Conservation (phyloP, 176 grass and related monocot species). For the Pharus latifolius region DNA sequence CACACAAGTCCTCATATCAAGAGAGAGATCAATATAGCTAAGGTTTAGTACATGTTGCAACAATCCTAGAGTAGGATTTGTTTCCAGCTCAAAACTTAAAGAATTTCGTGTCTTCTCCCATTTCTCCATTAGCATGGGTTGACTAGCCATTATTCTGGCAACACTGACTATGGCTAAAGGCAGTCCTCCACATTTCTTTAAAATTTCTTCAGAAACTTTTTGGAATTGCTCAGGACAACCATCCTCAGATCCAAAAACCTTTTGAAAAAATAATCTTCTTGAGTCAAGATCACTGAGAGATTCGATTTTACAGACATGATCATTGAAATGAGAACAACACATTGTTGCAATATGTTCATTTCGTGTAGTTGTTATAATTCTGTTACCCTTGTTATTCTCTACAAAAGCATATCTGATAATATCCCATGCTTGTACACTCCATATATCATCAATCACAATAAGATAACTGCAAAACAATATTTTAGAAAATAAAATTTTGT, state of each 20-base stretch:
- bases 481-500: too few species aligned
- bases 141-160: background rate
- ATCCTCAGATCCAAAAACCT: background rate
- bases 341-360: background rate
- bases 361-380: background rate
- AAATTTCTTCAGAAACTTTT: background rate
- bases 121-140: background rate
- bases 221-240: background rate
- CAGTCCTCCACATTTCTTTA: background rate
- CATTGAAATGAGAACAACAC: background rate
- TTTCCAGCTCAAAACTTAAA: background rate
- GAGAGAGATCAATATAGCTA: background rate
- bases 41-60: conserved; percentile 8
- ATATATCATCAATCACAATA: background rate
- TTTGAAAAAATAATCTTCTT: background rate
- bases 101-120: background rate
- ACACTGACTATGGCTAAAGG: conserved; percentile 7
- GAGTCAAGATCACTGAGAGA: background rate
- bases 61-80: background rate
- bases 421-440: background rate
- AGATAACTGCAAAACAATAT: background rate
- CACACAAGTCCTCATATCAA: conserved; percentile 1
- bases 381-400: background rate
- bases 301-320: background rate
- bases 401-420: background rate